These are phyloP conservation scores for Boehmeria nivea DNA, from an alignment of 306 rosid species.

Conservation along the genomic window DNA sequence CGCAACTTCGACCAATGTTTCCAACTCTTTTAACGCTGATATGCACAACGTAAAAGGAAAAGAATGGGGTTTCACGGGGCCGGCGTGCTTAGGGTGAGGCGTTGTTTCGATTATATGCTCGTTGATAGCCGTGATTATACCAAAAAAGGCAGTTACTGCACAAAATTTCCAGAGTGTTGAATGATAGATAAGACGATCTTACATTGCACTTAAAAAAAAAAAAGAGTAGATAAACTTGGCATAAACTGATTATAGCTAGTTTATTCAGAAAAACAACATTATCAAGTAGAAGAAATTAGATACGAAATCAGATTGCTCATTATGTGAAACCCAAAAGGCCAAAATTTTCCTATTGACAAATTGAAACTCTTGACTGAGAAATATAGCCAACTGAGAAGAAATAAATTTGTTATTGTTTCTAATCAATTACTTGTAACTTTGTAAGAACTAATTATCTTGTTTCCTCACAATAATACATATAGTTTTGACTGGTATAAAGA, in stretches of 20 bases:
- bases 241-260: no score
- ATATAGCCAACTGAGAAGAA: no score
- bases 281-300: not conserved
- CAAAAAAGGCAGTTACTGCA: slow-evolving; percentile 79
- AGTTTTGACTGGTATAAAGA: not conserved
- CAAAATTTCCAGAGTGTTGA: slow-evolving; percentile 17
- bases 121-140: slow-evolving; percentile 81
- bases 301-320: not conserved
- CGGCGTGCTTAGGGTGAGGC: slow-evolving; percentile 36
- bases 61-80: slow-evolving; percentile 41
- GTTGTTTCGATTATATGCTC: slow-evolving; percentile 71
- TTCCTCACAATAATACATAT: not conserved
- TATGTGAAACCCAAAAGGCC: no score
- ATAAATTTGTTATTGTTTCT: not conserved
- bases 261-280: no score
- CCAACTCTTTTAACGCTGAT: slow-evolving; percentile 87
- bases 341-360: not conserved
- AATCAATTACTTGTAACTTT: not conserved
- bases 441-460: not conserved
- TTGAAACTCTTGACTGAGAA: no score
- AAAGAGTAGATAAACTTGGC: no score
- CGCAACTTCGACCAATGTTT: slow-evolving; percentile 83
- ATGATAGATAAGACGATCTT: not conserved
- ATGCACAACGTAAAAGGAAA: slow-evolving; percentile 80
- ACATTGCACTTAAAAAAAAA: no score